Evolutionary conservation across 257 asterid genomes (phyloP).

Genomic region (Solanum neorickii): DNA sequence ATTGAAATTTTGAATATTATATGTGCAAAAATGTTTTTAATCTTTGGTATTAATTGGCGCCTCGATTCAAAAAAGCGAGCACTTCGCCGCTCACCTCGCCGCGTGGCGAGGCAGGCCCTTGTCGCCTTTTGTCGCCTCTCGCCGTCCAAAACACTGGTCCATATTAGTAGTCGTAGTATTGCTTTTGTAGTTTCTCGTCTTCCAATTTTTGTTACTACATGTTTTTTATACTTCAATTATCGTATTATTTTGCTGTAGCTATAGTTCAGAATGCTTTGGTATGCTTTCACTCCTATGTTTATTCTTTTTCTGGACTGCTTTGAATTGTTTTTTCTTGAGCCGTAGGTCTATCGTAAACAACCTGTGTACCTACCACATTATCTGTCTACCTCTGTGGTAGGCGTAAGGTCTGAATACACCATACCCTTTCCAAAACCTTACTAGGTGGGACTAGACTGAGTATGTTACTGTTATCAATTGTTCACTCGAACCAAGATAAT

Average conservation of each 20-base stretch:
- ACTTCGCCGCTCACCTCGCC: no score
- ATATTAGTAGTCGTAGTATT: background rate
- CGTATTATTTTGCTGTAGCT: background rate
- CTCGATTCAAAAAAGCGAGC: no score
- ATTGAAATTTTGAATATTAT: no score
- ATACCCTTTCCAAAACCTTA: background rate
- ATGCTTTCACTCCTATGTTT: background rate
- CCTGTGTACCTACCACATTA: background rate
- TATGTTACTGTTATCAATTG: background rate
- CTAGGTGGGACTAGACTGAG: background rate
- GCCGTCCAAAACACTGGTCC: background rate
- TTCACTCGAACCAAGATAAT: background rate
- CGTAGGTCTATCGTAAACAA: background rate
- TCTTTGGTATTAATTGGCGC: no score
- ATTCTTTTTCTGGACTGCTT: background rate
- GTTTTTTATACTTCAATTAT: background rate
- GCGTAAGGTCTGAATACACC: background rate
- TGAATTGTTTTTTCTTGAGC: background rate
- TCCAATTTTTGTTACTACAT: background rate
- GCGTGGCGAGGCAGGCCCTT: no score
- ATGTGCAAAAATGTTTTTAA: no score
- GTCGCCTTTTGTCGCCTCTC: no score
- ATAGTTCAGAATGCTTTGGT: background rate
- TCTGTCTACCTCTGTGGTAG: background rate
- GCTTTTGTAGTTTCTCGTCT: background rate